A percentile compares a stretch with the other conserved stretches of the same genome.
phyloP scores from a whole-genome alignment of 179 eudicot genomes.

The Actinidia arguta region DNA sequence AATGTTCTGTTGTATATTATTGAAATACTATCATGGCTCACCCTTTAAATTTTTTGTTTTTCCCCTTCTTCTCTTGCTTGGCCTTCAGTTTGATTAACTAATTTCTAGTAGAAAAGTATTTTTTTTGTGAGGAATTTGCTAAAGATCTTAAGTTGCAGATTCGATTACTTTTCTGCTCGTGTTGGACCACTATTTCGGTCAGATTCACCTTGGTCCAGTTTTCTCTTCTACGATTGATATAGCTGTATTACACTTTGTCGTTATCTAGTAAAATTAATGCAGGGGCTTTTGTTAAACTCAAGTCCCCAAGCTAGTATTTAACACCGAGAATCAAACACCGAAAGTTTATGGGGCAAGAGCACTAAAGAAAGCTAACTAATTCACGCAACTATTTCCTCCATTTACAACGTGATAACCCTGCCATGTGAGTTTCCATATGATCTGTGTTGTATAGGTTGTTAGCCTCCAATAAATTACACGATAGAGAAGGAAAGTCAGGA shows the following conservation, averaged over 20 bases:
- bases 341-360: not conserved
- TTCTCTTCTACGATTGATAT: not conserved
- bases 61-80: not conserved
- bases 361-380: not conserved
- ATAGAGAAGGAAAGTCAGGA: not conserved
- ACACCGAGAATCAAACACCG: not conserved
- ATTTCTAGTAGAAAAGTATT: not conserved
- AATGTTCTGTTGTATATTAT: constrained; percentile 1
- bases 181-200: not conserved
- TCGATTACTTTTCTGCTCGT: not conserved
- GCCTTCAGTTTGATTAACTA: not conserved
- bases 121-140: not conserved
- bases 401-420: not conserved
- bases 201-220: not conserved
- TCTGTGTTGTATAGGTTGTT: not conserved
- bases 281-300: constrained; percentile 2
- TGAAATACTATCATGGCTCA: not conserved
- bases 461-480: not conserved
- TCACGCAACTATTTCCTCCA: not conserved
- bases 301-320: not conserved
- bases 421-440: not conserved
- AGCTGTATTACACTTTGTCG: not conserved
- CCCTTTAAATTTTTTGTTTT: not conserved
- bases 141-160: not conserved
- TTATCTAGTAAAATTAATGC: not conserved